Conservation (phyloP, 2,329 filamentous ascomycete species). For the Penicillium sp. region DNA sequence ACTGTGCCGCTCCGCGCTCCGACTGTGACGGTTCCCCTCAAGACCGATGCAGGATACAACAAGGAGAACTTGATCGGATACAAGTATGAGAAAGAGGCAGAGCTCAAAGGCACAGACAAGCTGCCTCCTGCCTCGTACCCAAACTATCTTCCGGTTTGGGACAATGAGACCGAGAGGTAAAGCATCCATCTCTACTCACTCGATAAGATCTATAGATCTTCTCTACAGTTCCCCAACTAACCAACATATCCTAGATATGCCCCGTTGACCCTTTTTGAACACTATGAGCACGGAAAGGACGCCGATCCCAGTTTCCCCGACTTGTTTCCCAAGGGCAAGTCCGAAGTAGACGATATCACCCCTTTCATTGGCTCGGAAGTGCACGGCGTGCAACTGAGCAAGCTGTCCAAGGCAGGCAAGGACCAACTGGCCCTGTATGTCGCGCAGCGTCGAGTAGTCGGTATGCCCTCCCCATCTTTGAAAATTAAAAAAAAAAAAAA, state of each 20-base stretch:
- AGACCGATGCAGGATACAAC: slow-evolving; percentile 34
- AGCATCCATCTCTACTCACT: no score
- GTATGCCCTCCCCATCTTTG: slow-evolving; percentile 30
- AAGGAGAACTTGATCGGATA: slow-evolving; percentile 40
- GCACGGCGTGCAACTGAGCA: slow-evolving; percentile 67
- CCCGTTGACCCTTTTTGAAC: slow-evolving; percentile 66
- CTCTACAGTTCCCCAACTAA: slow-evolving; percentile 1
- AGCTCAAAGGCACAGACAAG: slow-evolving; percentile 53
- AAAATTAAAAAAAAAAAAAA: no score
- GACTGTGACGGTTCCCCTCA: slow-evolving; percentile 22
- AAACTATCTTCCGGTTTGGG: slow-evolving; percentile 71
- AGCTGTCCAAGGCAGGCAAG: slow-evolving; percentile 65
- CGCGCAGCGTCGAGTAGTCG: slow-evolving; percentile 63
- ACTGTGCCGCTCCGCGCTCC: slow-evolving; percentile 28
- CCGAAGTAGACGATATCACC: slow-evolving; percentile 60
- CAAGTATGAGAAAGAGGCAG: slow-evolving; percentile 48
- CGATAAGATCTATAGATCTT: slow-evolving; percentile 10
- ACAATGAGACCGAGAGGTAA: slow-evolving; percentile 52
- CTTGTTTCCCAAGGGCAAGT: slow-evolving; percentile 53
- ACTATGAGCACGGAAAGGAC: slow-evolving; percentile 72
- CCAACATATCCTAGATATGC: slow-evolving; percentile 45
- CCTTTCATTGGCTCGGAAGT: slow-evolving; percentile 73
- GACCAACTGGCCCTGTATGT: slow-evolving; percentile 64
- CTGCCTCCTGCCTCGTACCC: slow-evolving; percentile 62
- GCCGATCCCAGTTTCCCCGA: slow-evolving; percentile 68